Percentiles rank a stretch among this genome's conserved stretches.
Conservation (phyloP, 257 asterid species). For the Solanum ossicruentum region DNA sequence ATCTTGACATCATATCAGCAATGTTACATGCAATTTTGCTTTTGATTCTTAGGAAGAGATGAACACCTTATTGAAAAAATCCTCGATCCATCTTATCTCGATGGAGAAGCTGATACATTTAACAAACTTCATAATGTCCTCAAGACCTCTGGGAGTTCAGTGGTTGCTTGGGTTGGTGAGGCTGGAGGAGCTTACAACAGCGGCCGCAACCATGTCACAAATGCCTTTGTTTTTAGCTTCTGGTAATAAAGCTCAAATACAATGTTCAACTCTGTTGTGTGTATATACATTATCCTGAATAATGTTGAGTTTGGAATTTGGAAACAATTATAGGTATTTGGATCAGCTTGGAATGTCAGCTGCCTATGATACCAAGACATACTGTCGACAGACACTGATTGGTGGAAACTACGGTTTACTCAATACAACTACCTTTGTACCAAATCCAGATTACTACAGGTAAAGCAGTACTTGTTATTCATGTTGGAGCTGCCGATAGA, state of each 20-base stretch:
- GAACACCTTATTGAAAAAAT: slow-evolving; percentile 48
- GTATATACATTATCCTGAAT: background rate
- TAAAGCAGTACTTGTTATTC: background rate
- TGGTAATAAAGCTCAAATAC: slow-evolving; percentile 30
- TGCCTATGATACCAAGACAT: slow-evolving; percentile 47
- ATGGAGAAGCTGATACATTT: slow-evolving; percentile 30
- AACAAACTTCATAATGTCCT: slow-evolving; percentile 20
- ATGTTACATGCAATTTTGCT: background rate
- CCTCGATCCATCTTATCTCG: slow-evolving; percentile 52
- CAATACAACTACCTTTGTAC: slow-evolving; percentile 50
- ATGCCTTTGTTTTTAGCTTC: slow-evolving; percentile 61
- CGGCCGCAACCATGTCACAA: slow-evolving; percentile 59
- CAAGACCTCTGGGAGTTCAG: slow-evolving; percentile 28
- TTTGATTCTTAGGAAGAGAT: slow-evolving; percentile 35
- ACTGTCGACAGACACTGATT: slow-evolving; percentile 66
- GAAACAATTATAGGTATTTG: slow-evolving; percentile 43
- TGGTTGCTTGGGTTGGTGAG: slow-evolving; percentile 73
- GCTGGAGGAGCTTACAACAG: slow-evolving; percentile 75
- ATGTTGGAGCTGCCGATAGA: background rate
- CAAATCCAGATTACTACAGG: slow-evolving; percentile 94
- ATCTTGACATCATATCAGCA: background rate
- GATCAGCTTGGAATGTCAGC: slow-evolving; percentile 77
- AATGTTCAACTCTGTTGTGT: background rate
- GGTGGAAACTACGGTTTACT: slow-evolving; percentile 92
- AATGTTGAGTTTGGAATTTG: background rate